These are phyloP conservation scores for Cudoniella acicularis DNA, from an alignment of 495 filamentous ascomycete species.

Conservation along the genomic window DNA sequence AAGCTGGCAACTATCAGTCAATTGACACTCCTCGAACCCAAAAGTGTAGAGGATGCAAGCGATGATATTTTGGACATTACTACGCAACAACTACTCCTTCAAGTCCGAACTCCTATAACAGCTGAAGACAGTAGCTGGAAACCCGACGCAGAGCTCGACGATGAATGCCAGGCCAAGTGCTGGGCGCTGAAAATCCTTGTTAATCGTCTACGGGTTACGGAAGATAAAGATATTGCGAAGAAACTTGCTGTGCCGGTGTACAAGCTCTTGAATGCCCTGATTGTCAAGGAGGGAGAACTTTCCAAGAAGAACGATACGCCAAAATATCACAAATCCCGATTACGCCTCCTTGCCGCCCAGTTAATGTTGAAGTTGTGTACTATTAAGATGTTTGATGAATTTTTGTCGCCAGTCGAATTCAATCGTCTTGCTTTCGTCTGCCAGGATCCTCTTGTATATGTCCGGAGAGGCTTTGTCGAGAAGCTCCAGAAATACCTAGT, in stretches of 20 bases:
- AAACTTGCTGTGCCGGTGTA: slow-evolving; percentile 66
- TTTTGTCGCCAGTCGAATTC: slow-evolving; percentile 69
- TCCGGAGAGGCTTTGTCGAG: slow-evolving; percentile 73
- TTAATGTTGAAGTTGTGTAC: slow-evolving; percentile 81
- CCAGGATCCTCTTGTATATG: slow-evolving; percentile 70
- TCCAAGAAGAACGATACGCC: slow-evolving; percentile 73
- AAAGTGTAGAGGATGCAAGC: slow-evolving; percentile 61
- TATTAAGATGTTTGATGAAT: slow-evolving; percentile 67
- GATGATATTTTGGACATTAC: slow-evolving; percentile 78
- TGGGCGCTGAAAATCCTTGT: slow-evolving; percentile 88
- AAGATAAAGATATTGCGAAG: slow-evolving; percentile 57
- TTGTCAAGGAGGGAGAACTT: slow-evolving; percentile 73
- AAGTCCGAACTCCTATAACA: slow-evolving; percentile 55
- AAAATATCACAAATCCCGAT: slow-evolving; percentile 63
- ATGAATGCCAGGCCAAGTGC: slow-evolving; percentile 78
- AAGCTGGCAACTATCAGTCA: slow-evolving; percentile 81
- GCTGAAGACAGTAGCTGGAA: slow-evolving; percentile 61
- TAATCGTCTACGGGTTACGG: slow-evolving; percentile 71
- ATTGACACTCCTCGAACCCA: slow-evolving; percentile 71
- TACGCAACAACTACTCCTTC: slow-evolving; percentile 68
- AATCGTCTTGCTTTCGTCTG: slow-evolving; percentile 73
- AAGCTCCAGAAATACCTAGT: slow-evolving; percentile 85
- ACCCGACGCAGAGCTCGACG: slow-evolving; percentile 62
- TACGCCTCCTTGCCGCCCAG: slow-evolving; percentile 79
- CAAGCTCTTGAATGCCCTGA: slow-evolving; percentile 69